Base-by-base conservation (phyloP, 495 filamentous ascomycete genomes). In the Stereocaulon alpinum region DNA sequence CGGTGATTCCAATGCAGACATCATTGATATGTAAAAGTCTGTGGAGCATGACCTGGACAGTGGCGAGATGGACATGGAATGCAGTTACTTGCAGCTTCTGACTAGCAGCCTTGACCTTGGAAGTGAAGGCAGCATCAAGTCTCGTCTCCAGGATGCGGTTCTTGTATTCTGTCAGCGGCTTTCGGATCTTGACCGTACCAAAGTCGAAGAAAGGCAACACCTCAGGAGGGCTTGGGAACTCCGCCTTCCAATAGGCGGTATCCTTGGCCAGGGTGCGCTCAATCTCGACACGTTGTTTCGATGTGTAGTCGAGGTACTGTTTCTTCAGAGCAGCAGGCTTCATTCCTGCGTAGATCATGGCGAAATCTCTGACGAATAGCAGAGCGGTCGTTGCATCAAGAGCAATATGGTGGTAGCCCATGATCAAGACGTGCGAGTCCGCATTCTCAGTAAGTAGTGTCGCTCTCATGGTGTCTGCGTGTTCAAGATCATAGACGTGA, bases 371-470 rank as follows among this genome's bases (percentile, higher is more conserved):
- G 41, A 72, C 65, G 7, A 75, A 60, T 30, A 72, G 56, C 30
- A 72, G 63, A 3, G 72, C 67, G 32, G 72, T 72, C n/a, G 71
- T 63, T 0, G 73, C 76, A 57, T 80, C 77, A 65, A 78, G 74
- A 43, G 64, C 64, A 58, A 80, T 77, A 49, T 80, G 77, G 44
- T 76, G 72, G 48, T 69, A 73, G 14, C 63, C 69, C 20, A 49
- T 20, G 7, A 49, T 18, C 20, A 49, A 20, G 20, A 20, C 20
- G 45, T 49, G 17, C 12, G 20, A 27, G 11, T 20, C 11, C 3
- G 11, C 11, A 20, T 20, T 20, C 45, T 20, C 11, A 4, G 34
- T n/a, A 0, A 55, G 53, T 15, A 55, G 40, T n/a, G 20, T 40
- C 6, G 9, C 50, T 30, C 49, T 68, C 63, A 51, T 63, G 54